Evolutionary conservation across 2,329 filamentous ascomycete species (phyloP).

Genomic region (Stagonosporopsis chrysanthemi): DNA sequence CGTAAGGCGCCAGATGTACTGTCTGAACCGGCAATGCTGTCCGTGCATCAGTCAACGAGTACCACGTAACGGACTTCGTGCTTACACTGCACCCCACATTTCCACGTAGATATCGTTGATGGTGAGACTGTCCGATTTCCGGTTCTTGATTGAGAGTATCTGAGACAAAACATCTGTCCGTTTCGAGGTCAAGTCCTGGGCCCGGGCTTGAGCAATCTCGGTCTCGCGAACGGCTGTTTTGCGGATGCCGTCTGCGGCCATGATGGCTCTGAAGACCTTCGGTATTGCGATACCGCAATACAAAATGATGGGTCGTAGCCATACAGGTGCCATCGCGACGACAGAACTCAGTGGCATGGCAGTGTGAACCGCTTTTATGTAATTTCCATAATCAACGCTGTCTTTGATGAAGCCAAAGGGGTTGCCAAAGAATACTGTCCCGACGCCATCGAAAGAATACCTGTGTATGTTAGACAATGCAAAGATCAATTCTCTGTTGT

Average conservation of each 20-base stretch:
- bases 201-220: constrained; percentile 19
- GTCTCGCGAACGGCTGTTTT: constrained; percentile 28
- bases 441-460: constrained; percentile 25
- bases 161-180: constrained; percentile 41
- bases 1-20: constrained; percentile 48
- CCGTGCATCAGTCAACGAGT: background rate
- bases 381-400: constrained; percentile 28
- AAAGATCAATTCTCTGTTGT: too few species aligned
- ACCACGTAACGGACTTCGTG: background rate
- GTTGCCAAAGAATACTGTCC: constrained; percentile 33
- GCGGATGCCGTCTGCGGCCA: constrained; percentile 26
- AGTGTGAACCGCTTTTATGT: constrained; percentile 43
- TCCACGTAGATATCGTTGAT: constrained; percentile 39
- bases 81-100: constrained; percentile 41
- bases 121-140: constrained; percentile 41
- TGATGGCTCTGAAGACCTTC: constrained; percentile 32
- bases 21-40: constrained; percentile 46
- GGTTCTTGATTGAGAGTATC: constrained; percentile 38
- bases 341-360: constrained; percentile 37
- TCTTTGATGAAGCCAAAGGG: constrained; percentile 32
- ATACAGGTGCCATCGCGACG: constrained; percentile 17
- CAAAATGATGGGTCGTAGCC: constrained; percentile 17
- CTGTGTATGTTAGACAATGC: background rate
- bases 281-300: constrained; percentile 24
- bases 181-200: constrained; percentile 21